Percentiles rank a stretch among this genome's conserved stretches.
Evolutionary conservation across 2,329 filamentous ascomycete species (phyloP).

Genomic region (Triangularia setosa): DNA sequence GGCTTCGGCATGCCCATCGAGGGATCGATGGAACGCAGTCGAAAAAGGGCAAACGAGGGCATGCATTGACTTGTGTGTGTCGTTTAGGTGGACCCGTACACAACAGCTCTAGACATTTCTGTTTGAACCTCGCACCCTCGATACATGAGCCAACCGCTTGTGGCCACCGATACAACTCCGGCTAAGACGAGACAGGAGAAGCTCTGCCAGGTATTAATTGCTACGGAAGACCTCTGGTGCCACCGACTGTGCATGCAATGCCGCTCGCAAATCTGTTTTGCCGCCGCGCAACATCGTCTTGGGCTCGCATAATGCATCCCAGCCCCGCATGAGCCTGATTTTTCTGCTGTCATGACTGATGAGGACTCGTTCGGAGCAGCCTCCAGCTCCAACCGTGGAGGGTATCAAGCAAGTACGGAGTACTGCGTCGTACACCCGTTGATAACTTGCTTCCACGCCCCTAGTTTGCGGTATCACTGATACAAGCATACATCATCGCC

Average conservation of each 20-base stretch:
- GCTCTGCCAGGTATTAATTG: background rate
- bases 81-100: background rate
- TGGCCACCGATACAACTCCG: background rate
- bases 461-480: background rate
- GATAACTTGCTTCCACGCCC: background rate
- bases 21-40: background rate
- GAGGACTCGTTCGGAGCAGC: background rate
- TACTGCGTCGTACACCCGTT: background rate
- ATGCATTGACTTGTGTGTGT: background rate
- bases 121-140: background rate
- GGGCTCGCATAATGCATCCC: background rate
- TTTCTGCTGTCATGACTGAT: background rate
- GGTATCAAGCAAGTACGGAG: background rate
- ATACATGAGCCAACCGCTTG: background rate
- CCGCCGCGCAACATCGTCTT: background rate
- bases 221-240: background rate
- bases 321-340: background rate
- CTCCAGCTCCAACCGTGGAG: background rate
- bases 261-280: background rate
- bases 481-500: background rate
- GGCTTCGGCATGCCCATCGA: background rate
- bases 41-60: background rate
- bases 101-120: background rate
- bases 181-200: conserved; percentile 2
- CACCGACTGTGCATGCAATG: background rate